These are phyloP conservation scores for Penicillium palitans DNA, from an alignment of 2,329 filamentous ascomycete species.

Conservation along the genomic window DNA sequence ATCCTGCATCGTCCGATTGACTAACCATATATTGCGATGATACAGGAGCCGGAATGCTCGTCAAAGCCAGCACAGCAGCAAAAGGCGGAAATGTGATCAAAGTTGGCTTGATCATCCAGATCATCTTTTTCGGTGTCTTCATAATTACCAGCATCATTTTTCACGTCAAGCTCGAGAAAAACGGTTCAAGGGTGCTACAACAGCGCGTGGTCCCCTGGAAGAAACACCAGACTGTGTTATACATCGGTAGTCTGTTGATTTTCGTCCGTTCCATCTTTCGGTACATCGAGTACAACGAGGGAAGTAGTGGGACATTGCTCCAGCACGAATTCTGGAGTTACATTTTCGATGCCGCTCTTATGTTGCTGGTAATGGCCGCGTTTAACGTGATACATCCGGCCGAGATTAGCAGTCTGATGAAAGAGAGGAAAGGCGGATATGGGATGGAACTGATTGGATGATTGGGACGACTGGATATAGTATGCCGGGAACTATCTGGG, in stretches of 20 bases:
- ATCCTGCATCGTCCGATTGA: too few species aligned
- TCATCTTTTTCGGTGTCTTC: background rate
- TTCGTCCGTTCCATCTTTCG: background rate
- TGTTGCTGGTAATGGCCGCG: background rate
- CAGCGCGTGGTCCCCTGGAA: background rate
- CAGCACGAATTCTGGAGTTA: background rate
- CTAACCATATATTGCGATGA: background rate
- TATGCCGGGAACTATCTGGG: background rate
- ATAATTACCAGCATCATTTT: background rate
- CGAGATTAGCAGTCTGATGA: background rate
- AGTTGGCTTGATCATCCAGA: background rate
- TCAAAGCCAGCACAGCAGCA: background rate
- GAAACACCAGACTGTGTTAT: background rate
- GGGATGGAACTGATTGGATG: background rate
- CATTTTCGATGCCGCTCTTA: background rate
- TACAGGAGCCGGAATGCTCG: background rate
- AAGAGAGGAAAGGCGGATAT: background rate
- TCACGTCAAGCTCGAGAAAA: background rate
- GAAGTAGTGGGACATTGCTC: background rate
- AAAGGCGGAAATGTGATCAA: background rate
- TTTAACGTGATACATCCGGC: background rate
- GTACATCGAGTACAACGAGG: constrained; percentile 2
- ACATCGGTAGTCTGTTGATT: background rate
- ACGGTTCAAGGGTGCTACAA: background rate
- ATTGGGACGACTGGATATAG: background rate